Evolutionary conservation across 2,329 filamentous ascomycete species (phyloP).

Genomic region (Aspergillus thermomutatus): DNA sequence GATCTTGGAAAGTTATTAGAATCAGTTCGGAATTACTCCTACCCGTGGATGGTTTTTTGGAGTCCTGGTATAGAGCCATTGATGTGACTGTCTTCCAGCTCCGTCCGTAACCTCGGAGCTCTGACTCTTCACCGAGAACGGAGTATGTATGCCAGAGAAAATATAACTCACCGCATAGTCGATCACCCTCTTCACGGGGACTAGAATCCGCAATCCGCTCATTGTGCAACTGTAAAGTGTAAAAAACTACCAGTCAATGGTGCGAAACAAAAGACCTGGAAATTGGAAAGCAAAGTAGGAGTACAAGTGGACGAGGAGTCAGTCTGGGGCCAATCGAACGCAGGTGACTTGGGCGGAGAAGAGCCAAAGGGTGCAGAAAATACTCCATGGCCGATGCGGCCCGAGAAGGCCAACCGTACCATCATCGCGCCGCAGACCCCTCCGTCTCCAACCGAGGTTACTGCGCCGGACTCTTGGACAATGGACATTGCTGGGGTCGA

Average conservation of each 20-base stretch:
- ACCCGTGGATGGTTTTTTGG: background rate
- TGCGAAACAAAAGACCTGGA: background rate
- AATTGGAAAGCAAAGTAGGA: background rate
- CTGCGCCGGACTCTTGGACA: background rate
- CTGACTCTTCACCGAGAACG: slow-evolving; percentile 17
- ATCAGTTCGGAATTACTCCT: background rate
- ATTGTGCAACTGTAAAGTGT: slow-evolving; percentile 31
- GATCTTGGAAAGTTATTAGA: slow-evolving; percentile 44
- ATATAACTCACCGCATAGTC: slow-evolving; percentile 69
- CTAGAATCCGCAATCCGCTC: slow-evolving; percentile 65
- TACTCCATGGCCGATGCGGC: slow-evolving; percentile 27
- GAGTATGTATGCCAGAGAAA: slow-evolving; percentile 11
- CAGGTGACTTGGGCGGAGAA: slow-evolving; percentile 29
- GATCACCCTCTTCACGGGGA: slow-evolving; percentile 80
- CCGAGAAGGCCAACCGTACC: slow-evolving; percentile 25
- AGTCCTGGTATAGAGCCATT: background rate
- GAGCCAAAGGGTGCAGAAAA: background rate
- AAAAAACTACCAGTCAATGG: background rate
- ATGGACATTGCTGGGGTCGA: background rate
- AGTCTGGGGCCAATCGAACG: slow-evolving; percentile 14
- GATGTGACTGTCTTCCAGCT: background rate
- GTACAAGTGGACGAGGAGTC: slow-evolving; percentile 10
- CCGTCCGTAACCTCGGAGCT: background rate
- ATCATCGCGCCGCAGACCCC: slow-evolving; percentile 1
- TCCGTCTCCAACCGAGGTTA: slow-evolving; percentile 34